Evolutionary conservation across 2,329 filamentous ascomycete species (phyloP).

Genomic region (Penicillium sp.): DNA sequence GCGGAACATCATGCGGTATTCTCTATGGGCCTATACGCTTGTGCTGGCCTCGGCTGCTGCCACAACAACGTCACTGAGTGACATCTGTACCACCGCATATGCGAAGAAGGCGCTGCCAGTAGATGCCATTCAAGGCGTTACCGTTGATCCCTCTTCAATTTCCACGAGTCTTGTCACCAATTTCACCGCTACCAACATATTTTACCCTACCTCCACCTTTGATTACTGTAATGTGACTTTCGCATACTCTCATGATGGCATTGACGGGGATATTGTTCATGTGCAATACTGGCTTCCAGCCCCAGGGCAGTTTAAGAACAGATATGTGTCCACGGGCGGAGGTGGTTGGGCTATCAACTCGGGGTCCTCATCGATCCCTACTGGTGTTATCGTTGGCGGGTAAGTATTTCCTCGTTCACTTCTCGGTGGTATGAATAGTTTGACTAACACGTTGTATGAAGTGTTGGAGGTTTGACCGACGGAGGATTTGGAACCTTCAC

Average conservation of each 20-base stretch:
- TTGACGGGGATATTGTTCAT: no score
- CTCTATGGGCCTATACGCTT: background rate
- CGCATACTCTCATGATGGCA: conserved; percentile 36
- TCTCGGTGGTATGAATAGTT: no score
- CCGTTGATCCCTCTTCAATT: background rate
- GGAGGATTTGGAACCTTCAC: no score
- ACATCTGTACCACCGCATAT: background rate
- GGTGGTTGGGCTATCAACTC: no score
- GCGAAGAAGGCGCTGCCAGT: background rate
- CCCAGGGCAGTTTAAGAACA: no score
- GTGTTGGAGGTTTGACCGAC: no score
- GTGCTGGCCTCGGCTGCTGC: background rate
- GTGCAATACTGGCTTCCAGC: no score
- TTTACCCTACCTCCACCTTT: background rate
- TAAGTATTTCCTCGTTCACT: no score
- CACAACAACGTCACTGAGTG: background rate
- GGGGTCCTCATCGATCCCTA: no score
- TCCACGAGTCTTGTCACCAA: background rate
- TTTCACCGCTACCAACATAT: background rate
- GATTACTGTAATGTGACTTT: conserved; percentile 50
- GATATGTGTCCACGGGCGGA: no score
- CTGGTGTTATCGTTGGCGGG: no score
- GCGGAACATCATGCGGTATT: background rate
- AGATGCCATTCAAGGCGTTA: background rate
- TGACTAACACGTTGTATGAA: no score